Conservation (phyloP, 1,284 basidiomycete species). For the Cutaneotrichosporon sp. region DNA sequence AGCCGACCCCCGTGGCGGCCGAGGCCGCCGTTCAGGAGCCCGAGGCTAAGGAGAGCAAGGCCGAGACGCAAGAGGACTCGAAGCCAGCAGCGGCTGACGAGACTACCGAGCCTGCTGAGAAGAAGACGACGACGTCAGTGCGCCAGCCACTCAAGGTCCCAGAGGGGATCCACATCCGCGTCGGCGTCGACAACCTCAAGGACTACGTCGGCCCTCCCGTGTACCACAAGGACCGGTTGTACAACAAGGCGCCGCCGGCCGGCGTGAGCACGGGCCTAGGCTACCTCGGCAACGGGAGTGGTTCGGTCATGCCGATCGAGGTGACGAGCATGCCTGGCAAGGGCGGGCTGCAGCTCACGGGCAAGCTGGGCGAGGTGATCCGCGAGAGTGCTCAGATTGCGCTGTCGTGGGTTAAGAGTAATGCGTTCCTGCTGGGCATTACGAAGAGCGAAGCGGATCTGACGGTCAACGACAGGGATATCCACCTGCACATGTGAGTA, state of each 20-base stretch:
- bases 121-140: conserved; percentile 64
- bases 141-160: conserved; percentile 82
- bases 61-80: conserved; percentile 50
- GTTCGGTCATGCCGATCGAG: conserved; percentile 96
- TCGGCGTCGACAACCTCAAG: conserved; percentile 83
- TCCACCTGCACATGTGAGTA: conserved; percentile 80
- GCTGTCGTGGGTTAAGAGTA: conserved; percentile 86
- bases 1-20: conserved; percentile 49
- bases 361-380: conserved; percentile 97
- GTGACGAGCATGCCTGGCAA: conserved; percentile 92
- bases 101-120: conserved; percentile 31
- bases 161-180: conserved; percentile 70
- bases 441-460: conserved; percentile 68
- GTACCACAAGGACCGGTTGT: conserved; percentile 94
- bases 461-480: conserved; percentile 77
- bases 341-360: conserved; percentile 83
- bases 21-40: not conserved
- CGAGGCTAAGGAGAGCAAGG: conserved; percentile 23
- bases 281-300: conserved; percentile 93
- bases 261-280: conserved; percentile 94
- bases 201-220: conserved; percentile 93
- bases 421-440: conserved; percentile 85
- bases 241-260: conserved; percentile 74
- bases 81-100: conserved; percentile 53
- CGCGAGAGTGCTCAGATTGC: conserved; percentile 93